Base-by-base conservation (phyloP, 805 yeast genomes). In the Metschnikowia kofuensis region DNA sequence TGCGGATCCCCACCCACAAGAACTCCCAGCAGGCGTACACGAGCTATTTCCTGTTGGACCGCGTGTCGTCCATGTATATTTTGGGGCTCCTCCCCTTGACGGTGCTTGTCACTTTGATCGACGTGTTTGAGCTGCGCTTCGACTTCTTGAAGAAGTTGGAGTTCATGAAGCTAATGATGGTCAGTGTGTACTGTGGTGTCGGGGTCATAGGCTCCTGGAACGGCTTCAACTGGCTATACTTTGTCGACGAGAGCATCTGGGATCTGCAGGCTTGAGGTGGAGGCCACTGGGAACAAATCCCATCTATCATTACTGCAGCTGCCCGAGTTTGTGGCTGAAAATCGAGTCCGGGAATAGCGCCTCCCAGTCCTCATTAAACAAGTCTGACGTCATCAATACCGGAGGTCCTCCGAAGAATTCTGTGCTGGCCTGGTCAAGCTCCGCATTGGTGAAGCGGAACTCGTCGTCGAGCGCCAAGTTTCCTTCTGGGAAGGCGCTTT, bases 201-300 rank as follows among this genome's bases (percentile, higher is more conserved):
- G 99, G 99, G 3, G 82, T 94, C 7, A 73, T 91, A 8, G 76
- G 88, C 40, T 82, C 96, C 43, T 94, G 96, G 96, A 78, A 85
- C 54, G 94, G 95, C 7, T 79, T 90, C 56, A 83, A 87, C 51
- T 91, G 96, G 96, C 69, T 87, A 46, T 91, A 88, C 62, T 88
- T 89, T 64, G 82, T 88, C 47, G 91, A 87, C 62, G 96, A 89
- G 58, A 74, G 79, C 6, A 72, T 86, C 2, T 85, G 90, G 89
- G 70, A 45, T 13, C 43, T 32, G 40, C 21, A 36, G 39, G 26
- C 11, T 27, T 26, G 37, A 12, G 34, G 7, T 31, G 29, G 41
- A 21, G 41, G 13, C 2, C 21, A 21, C 21, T 21, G 21, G 2
- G 4, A 21, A 21, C 21, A 21, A 4, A 21, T 21, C 4, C 21